Evolutionary conservation across 345 rosid genomes (phyloP).

Genomic region (Aquilaria sinensis): DNA sequence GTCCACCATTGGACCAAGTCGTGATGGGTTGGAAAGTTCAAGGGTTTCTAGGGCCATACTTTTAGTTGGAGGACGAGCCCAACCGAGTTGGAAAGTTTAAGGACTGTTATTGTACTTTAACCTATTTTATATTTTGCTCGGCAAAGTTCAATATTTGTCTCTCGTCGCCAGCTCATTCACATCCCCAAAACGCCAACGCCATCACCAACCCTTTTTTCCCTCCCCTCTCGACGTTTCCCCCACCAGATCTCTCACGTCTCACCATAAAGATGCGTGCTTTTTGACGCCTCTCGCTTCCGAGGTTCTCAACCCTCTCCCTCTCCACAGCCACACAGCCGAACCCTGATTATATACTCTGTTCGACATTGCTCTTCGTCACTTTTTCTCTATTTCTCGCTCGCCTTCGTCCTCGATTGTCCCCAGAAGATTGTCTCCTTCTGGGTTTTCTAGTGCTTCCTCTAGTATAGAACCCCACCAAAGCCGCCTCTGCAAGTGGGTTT

Average conservation of each 20-base stretch:
- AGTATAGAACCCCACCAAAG: conserved; percentile 3
- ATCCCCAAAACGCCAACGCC: conserved; percentile 21
- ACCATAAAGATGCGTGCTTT: conserved; percentile 47
- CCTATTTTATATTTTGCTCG: too few species aligned
- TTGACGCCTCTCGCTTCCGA: conserved; percentile 18
- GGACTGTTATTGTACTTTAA: too few species aligned
- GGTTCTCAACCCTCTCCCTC: conserved; percentile 18
- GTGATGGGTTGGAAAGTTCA: too few species aligned
- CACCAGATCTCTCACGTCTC: conserved; percentile 44
- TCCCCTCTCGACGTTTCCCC: conserved; percentile 27
- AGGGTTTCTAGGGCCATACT: too few species aligned
- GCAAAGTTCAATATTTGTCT: conserved; percentile 27
- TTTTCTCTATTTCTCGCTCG: background rate
- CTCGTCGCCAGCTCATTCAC: conserved; percentile 52
- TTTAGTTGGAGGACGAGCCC: too few species aligned
- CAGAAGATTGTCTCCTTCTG: conserved; percentile 11
- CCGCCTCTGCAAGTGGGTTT: conserved; percentile 8
- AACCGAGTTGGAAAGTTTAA: too few species aligned
- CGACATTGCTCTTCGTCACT: conserved; percentile 15
- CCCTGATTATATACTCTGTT: conserved; percentile 6
- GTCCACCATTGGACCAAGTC: background rate
- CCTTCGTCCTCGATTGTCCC: too few species aligned
- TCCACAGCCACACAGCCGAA: conserved; percentile 12
- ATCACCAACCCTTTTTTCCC: conserved; percentile 25
- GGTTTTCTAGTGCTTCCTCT: conserved; percentile 4